Evolutionary conservation across 2,329 filamentous ascomycete genomes (phyloP).

Genomic region (Apiospora malaysiana): DNA sequence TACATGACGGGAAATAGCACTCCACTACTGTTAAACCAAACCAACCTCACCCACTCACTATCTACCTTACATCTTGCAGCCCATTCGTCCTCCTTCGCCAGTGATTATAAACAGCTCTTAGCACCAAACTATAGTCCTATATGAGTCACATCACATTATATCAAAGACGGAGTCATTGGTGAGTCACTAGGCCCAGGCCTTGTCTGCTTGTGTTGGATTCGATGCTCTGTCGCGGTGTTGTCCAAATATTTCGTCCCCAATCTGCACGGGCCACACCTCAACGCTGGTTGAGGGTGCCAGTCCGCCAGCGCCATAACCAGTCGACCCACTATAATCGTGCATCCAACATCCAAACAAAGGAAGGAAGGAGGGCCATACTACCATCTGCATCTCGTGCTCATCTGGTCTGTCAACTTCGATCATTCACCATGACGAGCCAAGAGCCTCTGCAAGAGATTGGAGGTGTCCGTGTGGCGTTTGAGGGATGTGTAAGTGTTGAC

Average conservation of each 20-base stretch:
- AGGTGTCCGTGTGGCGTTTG: slow-evolving; percentile 76
- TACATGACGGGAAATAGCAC: neutral
- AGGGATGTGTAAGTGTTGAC: slow-evolving; percentile 70
- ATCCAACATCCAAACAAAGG: neutral
- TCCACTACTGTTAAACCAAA: neutral
- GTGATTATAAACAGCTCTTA: neutral
- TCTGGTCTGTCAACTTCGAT: neutral
- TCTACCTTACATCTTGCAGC: too few relatives aligned
- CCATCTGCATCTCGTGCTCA: neutral
- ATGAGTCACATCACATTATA: neutral
- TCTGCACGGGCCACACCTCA: neutral
- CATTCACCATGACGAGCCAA: neutral
- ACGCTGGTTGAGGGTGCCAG: neutral
- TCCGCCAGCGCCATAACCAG: neutral
- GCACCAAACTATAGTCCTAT: neutral
- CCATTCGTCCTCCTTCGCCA: neutral
- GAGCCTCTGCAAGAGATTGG: slow-evolving; percentile 25
- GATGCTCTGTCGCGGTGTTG: too few relatives aligned
- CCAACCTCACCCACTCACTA: neutral
- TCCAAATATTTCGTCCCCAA: too few relatives aligned
- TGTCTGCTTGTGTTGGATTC: neutral
- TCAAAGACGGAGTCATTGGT: neutral
- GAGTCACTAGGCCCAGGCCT: neutral
- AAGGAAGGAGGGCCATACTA: neutral
- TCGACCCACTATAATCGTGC: neutral